Conservation (phyloP, 306 rosid species). For the Vicia villosa region DNA sequence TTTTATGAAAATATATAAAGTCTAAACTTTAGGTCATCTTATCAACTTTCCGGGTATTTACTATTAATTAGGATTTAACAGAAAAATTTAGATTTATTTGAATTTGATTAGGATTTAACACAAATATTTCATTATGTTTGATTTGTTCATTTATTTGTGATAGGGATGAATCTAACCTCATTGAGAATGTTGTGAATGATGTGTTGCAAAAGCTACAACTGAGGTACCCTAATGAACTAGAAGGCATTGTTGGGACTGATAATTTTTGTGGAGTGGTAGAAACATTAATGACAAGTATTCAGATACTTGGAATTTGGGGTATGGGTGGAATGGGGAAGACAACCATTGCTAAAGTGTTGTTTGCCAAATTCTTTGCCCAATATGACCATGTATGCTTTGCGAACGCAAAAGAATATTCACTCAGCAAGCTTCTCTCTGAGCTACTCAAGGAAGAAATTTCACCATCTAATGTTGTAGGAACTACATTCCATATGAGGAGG, state of each 20-base stretch:
- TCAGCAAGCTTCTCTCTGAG: slow-evolving; percentile 11
- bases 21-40: too few species aligned
- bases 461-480: background rate
- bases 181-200: slow-evolving; percentile 17
- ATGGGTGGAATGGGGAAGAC: slow-evolving; percentile 42
- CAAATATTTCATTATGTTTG: background rate
- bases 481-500: background rate
- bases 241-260: slow-evolving; percentile 20
- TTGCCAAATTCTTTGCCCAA: slow-evolving; percentile 17
- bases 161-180: slow-evolving; percentile 4
- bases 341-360: slow-evolving; percentile 34
- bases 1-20: too few species aligned
- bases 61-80: too few species aligned
- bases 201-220: background rate
- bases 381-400: slow-evolving; percentile 25
- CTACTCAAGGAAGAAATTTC: background rate
- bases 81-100: too few species aligned
- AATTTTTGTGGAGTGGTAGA: background rate
- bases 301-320: slow-evolving; percentile 42
- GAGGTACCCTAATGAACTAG: background rate
- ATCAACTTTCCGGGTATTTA: too few species aligned
- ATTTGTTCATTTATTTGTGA: background rate
- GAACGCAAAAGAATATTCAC: slow-evolving; percentile 10
- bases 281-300: background rate
- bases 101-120: too few species aligned